Percentiles rank a stretch among this genome's conserved stretches.
These are phyloP conservation scores for Nakaseomyces sp. DNA, from an alignment of 1,139 yeast genomes.

Conservation along the genomic window DNA sequence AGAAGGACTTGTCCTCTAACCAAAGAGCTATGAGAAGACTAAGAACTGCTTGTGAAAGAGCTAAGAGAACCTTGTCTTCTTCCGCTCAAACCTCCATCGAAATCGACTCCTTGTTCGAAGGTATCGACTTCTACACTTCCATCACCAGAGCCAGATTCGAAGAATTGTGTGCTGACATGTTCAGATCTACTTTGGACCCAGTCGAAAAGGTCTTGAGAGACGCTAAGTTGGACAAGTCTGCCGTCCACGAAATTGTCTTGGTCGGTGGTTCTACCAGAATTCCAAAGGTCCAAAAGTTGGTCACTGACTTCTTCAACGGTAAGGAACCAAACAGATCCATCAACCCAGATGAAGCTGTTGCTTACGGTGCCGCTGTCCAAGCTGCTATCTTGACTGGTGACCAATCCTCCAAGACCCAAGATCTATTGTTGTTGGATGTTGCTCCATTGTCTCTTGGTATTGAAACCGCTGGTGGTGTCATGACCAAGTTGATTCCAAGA, in stretches of 20 bases:
- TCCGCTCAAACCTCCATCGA: constrained; percentile 81
- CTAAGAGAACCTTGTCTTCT: constrained; percentile 82
- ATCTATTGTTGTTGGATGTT: constrained; percentile 76
- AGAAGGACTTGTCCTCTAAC: constrained; percentile 62
- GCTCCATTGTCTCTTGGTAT: constrained; percentile 86
- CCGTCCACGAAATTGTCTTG: constrained; percentile 75
- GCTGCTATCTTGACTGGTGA: constrained; percentile 88
- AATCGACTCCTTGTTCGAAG: constrained; percentile 89
- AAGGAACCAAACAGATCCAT: constrained; percentile 83
- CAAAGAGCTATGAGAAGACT: constrained; percentile 82
- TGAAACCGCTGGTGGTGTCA: constrained; percentile 93
- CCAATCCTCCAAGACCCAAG: constrained; percentile 64
- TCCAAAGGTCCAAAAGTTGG: constrained; percentile 85
- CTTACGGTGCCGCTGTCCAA: constrained; percentile 96
- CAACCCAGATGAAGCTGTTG: constrained; percentile 96
- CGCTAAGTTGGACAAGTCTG: constrained; percentile 66
- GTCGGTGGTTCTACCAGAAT: constrained; percentile 94
- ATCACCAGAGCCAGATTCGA: constrained; percentile 89
- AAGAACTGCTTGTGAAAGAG: constrained; percentile 88
- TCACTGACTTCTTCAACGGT: constrained; percentile 82
- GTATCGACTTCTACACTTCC: constrained; percentile 79
- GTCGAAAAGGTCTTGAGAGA: constrained; percentile 83
- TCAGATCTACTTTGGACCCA: constrained; percentile 80
- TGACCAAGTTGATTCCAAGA: constrained; percentile 85
- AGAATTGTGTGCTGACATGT: constrained; percentile 74